phyloP scores from a whole-genome alignment of 306 rosid genomes.

The Medicago lupulina region DNA sequence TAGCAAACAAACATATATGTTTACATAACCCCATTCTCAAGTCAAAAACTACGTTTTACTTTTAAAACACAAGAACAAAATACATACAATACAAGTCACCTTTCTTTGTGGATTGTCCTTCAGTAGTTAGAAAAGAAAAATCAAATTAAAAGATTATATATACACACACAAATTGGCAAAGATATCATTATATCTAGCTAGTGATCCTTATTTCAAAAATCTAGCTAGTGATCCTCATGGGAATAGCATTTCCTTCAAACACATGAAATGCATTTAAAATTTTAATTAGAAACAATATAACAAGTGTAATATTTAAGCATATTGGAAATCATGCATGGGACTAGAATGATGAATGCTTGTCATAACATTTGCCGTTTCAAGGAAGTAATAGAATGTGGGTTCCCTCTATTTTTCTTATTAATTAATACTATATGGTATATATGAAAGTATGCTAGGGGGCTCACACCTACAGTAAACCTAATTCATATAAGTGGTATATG shows the following conservation, averaged over 20 bases:
- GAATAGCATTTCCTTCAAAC: conserved; percentile 36
- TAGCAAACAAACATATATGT: neutral
- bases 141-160: neutral
- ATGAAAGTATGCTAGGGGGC: conserved; percentile 19
- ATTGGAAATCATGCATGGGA: conserved; percentile 38
- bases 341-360: conserved; percentile 30
- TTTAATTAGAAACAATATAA: conserved; percentile 1
- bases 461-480: conserved; percentile 47
- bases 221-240: conserved; percentile 13
- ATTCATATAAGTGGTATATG: conserved; percentile 43
- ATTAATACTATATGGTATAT: conserved; percentile 10
- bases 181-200: neutral
- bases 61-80: too few relatives aligned
- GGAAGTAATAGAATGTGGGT: conserved; percentile 19
- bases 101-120: neutral
- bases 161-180: neutral
- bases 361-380: conserved; percentile 20
- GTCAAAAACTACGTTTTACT: too few relatives aligned
- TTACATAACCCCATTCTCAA: conserved; percentile 29
- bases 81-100: neutral
- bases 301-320: neutral
- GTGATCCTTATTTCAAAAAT: too few relatives aligned
- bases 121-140: neutral
- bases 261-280: conserved; percentile 35
- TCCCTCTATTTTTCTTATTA: neutral